Base-by-base conservation (phyloP, 768 basidiomycete species). In the Crepidotus variabilis region DNA sequence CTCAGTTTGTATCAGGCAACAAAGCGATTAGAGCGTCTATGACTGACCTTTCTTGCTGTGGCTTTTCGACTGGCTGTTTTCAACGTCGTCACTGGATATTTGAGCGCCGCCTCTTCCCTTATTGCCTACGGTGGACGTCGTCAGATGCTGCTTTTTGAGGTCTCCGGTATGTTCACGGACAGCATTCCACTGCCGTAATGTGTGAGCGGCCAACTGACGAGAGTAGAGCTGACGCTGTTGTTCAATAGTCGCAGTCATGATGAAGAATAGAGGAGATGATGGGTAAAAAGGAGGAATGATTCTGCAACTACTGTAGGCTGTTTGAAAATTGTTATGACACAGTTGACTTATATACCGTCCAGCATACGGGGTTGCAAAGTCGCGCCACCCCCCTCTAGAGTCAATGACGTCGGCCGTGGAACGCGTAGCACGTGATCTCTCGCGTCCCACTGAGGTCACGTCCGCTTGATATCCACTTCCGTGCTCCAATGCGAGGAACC, bases 191-290 rank as follows among this genome's bases (percentile, higher is more conserved):
- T 79, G 78, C 52, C 71, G 71, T 8, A 71, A 65, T 1, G 79
- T 80, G 60, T 78, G 66, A 2, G 66, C 75, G 6, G 72, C 74
- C 9, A 80, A 64, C 53, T 77, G 70, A 22, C 67, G 68, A 2
- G 77, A 72, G 54, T 80, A 79, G 21, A 66, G 61, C 14, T 64
- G 64, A 56, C 71, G 75, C 61, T 71, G 64, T 52, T 77, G 73
- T 58, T 78, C 73, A 32, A 71, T 4, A 16, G 72, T 70, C 35
- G 68, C 63, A n/a, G 68, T 65, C 70, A 72, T 73, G 45, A 47
- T 54, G 47, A 35, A 1, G 49, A 39, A n/a, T n/a, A 24, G 33
- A 63, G 49, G 20, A 24, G 50, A 22, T 22, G 6, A 43, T 50
- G 47, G 36, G 45, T 28, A 48, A 16, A 36, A 51, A 48, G 52